phyloP scores from a whole-genome alignment of 1,284 basidiomycete genomes.

The Sutorius eximius region DNA sequence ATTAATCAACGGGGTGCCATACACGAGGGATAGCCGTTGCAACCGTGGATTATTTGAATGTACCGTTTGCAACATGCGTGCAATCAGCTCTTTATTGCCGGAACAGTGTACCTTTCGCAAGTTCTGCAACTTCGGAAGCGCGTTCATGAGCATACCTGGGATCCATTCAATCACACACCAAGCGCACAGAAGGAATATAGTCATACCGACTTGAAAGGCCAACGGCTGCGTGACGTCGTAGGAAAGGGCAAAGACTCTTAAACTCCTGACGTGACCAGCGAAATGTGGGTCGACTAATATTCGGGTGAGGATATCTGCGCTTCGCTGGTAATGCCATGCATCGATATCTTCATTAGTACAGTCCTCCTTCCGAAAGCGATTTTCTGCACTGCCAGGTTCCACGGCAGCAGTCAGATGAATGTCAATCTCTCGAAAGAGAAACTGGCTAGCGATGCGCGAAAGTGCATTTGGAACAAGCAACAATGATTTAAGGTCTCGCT shows the following conservation, averaged over 20 bases:
- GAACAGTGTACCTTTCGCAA: constrained; percentile 60
- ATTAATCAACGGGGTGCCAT: constrained; percentile 16
- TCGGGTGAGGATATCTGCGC: constrained; percentile 66
- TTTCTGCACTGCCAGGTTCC: constrained; percentile 31
- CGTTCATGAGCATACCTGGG: constrained; percentile 66
- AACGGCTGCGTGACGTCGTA: constrained; percentile 49
- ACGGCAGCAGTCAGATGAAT: constrained; percentile 44
- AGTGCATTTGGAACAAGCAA: constrained; percentile 64
- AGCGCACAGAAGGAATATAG: neutral
- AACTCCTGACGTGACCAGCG: constrained; percentile 54
- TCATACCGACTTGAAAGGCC: constrained; percentile 63
- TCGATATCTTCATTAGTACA: constrained; percentile 36
- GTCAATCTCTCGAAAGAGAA: constrained; percentile 63
- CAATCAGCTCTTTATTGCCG: constrained; percentile 55
- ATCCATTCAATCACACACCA: neutral
- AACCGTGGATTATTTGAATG: constrained; percentile 52
- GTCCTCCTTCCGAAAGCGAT: constrained; percentile 13
- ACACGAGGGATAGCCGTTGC: constrained; percentile 56
- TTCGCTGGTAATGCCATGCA: constrained; percentile 58
- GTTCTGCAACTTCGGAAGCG: constrained; percentile 59
- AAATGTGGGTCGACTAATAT: constrained; percentile 62
- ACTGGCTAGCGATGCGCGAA: constrained; percentile 65
- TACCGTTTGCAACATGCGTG: constrained; percentile 51
- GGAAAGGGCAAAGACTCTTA: constrained; percentile 57
- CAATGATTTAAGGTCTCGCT: constrained; percentile 63